Conservation (phyloP, 2,329 filamentous ascomycete species). For the Thelonectria rubi region DNA sequence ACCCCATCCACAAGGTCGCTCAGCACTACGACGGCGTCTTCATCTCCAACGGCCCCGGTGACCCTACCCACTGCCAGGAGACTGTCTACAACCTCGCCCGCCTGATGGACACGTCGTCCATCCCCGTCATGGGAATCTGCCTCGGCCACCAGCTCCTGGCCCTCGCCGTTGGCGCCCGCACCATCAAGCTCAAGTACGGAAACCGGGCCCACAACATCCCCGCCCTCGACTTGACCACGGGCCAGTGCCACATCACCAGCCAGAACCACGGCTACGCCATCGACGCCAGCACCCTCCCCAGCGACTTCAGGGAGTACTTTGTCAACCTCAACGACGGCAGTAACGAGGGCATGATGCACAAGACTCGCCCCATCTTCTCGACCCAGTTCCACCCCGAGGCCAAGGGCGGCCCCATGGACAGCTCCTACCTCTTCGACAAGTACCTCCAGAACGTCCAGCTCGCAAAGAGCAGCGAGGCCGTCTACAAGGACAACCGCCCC, state of each 20-base stretch:
- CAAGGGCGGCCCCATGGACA: conserved; percentile 96
- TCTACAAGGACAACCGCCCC: conserved; percentile 87
- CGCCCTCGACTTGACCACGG: conserved; percentile 90
- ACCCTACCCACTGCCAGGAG: conserved; percentile 94
- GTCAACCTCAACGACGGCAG: conserved; percentile 97
- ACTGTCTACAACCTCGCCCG: conserved; percentile 92
- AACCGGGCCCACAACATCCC: conserved; percentile 99
- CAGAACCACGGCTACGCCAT: conserved; percentile 99
- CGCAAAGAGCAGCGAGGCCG: conserved; percentile 85
- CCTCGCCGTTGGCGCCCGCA: conserved; percentile 84
- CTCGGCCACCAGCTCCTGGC: conserved; percentile 94
- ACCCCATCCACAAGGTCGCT: conserved; percentile 97
- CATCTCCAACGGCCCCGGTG: conserved; percentile 98
- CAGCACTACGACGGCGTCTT: conserved; percentile 98
- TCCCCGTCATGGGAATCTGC: conserved; percentile 98
- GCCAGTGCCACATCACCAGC: conserved; percentile 97
- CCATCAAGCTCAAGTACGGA: conserved; percentile 98
- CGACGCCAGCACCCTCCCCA: conserved; percentile 81
- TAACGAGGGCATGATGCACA: conserved; percentile 98
- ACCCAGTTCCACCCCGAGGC: conserved; percentile 99
- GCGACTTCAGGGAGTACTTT: conserved; percentile 97
- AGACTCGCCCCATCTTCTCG: conserved; percentile 94
- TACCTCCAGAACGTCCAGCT: conserved; percentile 89
- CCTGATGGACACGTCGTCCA: conserved; percentile 88
- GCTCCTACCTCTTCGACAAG: conserved; percentile 94